Conservation (phyloP, 2,329 filamentous ascomycete species). For the Sporothrix pseudoabietina region DNA sequence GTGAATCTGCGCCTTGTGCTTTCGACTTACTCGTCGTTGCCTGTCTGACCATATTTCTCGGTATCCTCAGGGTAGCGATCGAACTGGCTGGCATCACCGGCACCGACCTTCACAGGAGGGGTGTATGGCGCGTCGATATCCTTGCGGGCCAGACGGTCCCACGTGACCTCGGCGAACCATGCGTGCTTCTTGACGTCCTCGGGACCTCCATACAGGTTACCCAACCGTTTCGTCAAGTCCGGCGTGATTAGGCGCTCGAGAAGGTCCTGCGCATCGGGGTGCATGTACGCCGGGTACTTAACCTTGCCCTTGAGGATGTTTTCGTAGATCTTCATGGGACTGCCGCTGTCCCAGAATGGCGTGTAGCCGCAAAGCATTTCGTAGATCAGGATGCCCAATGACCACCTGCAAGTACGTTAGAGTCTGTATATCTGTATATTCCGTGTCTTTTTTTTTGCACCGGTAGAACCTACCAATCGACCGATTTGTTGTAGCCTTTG, state of each 20-base stretch:
- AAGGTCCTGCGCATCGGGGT: constrained; percentile 89
- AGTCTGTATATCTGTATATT: neutral
- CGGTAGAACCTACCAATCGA: constrained; percentile 72
- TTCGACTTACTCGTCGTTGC: constrained; percentile 79
- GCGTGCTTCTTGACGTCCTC: constrained; percentile 92
- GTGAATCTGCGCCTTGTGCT: no score
- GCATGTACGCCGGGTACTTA: constrained; percentile 95
- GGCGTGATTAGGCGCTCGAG: constrained; percentile 90
- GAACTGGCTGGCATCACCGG: constrained; percentile 95
- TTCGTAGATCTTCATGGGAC: constrained; percentile 99
- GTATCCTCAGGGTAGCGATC: constrained; percentile 98
- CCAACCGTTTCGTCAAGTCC: constrained; percentile 90
- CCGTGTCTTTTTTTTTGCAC: neutral
- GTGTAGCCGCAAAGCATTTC: constrained; percentile 99
- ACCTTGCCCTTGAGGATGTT: constrained; percentile 95
- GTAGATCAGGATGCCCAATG: constrained; percentile 94
- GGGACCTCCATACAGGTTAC: constrained; percentile 88
- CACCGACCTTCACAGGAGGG: constrained; percentile 88
- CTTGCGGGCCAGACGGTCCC: constrained; percentile 90
- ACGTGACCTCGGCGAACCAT: constrained; percentile 97
- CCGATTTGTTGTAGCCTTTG: constrained; percentile 99
- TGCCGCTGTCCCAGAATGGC: constrained; percentile 97
- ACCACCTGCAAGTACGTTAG: constrained; percentile 70
- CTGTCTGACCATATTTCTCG: constrained; percentile 80
- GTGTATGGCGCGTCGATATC: constrained; percentile 99